These are phyloP conservation scores for Scheffersomyces coipomensis DNA, from an alignment of 805 yeast species.

Conservation along the genomic window DNA sequence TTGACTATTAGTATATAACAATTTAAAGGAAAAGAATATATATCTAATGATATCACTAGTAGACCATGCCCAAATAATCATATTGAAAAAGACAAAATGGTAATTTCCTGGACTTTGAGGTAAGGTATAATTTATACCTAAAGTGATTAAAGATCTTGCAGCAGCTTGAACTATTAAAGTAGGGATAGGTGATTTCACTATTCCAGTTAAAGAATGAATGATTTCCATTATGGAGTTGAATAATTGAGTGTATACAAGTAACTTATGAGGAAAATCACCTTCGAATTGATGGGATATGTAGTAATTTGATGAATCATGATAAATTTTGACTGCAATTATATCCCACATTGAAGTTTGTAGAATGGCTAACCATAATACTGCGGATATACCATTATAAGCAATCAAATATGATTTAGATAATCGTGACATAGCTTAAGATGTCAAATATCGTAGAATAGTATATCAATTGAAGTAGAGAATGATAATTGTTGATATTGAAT, in stretches of 20 bases:
- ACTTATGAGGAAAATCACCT: slow-evolving; percentile 24
- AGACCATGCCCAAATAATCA: slow-evolving; percentile 27
- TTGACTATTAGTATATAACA: neutral
- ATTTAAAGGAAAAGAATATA: slow-evolving; percentile 22
- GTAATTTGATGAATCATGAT: neutral
- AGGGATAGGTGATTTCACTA: slow-evolving; percentile 26
- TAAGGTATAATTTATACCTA: slow-evolving; percentile 24
- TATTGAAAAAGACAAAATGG: slow-evolving; percentile 14
- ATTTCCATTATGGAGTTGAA: slow-evolving; percentile 25
- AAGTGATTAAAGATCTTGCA: slow-evolving; percentile 26
- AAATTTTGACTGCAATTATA: too few species aligned
- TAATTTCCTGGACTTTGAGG: slow-evolving; percentile 31
- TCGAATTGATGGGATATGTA: neutral
- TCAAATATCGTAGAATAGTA: too few species aligned
- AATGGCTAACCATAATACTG: neutral
- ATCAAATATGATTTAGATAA: neutral
- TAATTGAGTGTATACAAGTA: slow-evolving; percentile 22
- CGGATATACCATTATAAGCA: neutral
- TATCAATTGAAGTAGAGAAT: too few species aligned
- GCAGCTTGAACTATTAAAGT: slow-evolving; percentile 24
- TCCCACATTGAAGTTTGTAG: neutral
- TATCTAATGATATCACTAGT: slow-evolving; percentile 28
- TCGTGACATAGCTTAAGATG: too few species aligned
- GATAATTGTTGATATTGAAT: too few species aligned
- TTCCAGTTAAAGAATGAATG: slow-evolving; percentile 19